Base-by-base conservation (phyloP, 148 eudicot genomes). In the Drosera capensis region DNA sequence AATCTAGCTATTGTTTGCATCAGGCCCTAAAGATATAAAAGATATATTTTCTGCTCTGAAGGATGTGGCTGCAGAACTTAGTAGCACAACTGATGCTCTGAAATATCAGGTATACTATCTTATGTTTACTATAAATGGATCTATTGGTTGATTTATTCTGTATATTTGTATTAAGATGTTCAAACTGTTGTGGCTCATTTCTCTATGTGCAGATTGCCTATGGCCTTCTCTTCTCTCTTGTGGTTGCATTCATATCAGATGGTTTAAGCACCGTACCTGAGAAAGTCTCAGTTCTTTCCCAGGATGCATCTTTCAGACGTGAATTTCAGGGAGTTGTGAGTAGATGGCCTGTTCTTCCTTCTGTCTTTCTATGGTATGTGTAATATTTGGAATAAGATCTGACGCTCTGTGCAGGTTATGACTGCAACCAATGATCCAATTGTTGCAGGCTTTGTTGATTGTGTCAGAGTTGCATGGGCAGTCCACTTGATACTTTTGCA, bases 391-490 rank as follows among this genome's bases (percentile, higher is more conserved):
- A 26, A 20, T 39, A 44, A 44, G 20, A 49, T 38, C 51, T 50
- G 45, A 24, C 46, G 46, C 22, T 38, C 43, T 25, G 36, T 62
- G 49, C 60, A 90, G 97, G 71, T 90, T 28, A 75, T 75, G 68
- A 59, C 58, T 56, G 41, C 68, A 13, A 71, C 60, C 54, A 78
- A 54, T 71, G 82, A 78, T 68, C 74, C 82, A 45, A 41, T 34
- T 15, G 70, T 75, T 46, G 78, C 71, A 41, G 95, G 93, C 21
- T 75, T 75, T 64, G 66, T 80, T 54, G 79, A 70, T 59, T 78
- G 86, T 71, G 85, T 84, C 40, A 73, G 92, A 58, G 68, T 80
- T 63, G 86, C 93, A 22, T 90, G 97, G 95, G 72, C 74, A 52
- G 92, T 81, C 20, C 93, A 78, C 71, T 60, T 90, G 55, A 65